phyloP scores from a whole-genome alignment of 257 asterid genomes.

The Rauvolfia tetraphylla region DNA sequence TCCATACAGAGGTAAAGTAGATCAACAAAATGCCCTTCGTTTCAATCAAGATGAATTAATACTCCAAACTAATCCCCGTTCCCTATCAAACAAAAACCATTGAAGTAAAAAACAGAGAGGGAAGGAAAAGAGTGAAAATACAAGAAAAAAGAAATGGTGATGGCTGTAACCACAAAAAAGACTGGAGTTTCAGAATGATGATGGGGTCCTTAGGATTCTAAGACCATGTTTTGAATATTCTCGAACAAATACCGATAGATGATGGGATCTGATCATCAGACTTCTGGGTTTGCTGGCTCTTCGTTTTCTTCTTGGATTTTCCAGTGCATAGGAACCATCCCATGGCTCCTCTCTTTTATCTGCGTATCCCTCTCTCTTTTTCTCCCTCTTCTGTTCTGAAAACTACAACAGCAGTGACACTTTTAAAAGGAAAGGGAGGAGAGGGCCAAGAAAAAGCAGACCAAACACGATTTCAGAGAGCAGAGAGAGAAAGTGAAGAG shows the following conservation, averaged over 20 bases:
- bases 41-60: not conserved
- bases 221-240: not conserved
- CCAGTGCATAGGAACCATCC: conserved; percentile 60
- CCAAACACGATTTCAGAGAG: conserved; percentile 39
- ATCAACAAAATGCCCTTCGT: conserved; percentile 9
- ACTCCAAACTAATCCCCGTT: too few species aligned
- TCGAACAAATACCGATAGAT: conserved; percentile 36
- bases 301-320: conserved; percentile 59
- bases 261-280: conserved; percentile 74
- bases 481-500: conserved; percentile 21
- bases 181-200: conserved; percentile 12
- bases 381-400: not conserved
- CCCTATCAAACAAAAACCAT: not conserved
- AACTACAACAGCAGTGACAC: not conserved
- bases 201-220: conserved; percentile 11
- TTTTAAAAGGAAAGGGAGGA: not conserved
- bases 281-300: conserved; percentile 35
- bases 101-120: not conserved
- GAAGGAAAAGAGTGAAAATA: not conserved
- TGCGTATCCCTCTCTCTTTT: not conserved
- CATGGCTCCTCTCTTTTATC: conserved; percentile 17
- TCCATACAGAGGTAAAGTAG: not conserved
- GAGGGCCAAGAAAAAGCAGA: conserved; percentile 22
- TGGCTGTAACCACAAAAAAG: not conserved
- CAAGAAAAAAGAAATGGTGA: not conserved